Evolutionary conservation across 169 alveolate species (phyloP), one percentile per base, ranked within the genome.

Genomic region (Plasmodium cynomolgi): DNA sequence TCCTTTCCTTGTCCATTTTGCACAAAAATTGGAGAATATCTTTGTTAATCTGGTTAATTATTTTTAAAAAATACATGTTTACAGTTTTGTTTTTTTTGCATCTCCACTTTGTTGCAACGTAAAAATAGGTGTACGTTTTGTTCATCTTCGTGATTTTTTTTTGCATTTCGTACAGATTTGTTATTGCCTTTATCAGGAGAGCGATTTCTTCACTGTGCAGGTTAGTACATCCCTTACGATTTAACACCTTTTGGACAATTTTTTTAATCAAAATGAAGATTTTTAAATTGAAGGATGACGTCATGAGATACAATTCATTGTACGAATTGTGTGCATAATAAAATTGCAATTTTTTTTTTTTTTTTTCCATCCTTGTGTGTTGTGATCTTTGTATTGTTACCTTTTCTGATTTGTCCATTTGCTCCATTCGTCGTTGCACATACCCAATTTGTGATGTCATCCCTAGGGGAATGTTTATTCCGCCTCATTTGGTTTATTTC

Each of bases 121-220:
- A 86, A 33, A 86, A 86, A 79, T 86, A 86, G 29, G 93, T 86
- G 74, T 86, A 86, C 3, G 29, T 86, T 33, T 56, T 77, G 20
- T 75, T 77, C 50, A 56, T 41, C 39, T 75, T 23, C 8, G 44
- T 75, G 26, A 37, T 86, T 33, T 86, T 86, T 75, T 54, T 77
- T 56, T 75, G 37, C 72, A 86, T 2, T 31, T 86, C 93, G 29
- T 77, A 15, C 44, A 86, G 41, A 77, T 86, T 86, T 26, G 83
- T 56, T 56, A 56, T 1, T 50, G 81, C 39, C 47, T 86, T 86
- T 54, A 86, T 20, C 8, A 86, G 44, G 71, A 75, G 81, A 13
- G 44, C 71, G 13, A 77, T n/a, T 13, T 33, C 23, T 26, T 54
- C 72, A 26, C 26, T 84, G 31, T 37, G 80, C 11, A 54, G 39